Evolutionary conservation across 805 yeast species (phyloP), one percentile per base, ranked within the genome.

Genomic region (Debaryomyces hansenii): DNA sequence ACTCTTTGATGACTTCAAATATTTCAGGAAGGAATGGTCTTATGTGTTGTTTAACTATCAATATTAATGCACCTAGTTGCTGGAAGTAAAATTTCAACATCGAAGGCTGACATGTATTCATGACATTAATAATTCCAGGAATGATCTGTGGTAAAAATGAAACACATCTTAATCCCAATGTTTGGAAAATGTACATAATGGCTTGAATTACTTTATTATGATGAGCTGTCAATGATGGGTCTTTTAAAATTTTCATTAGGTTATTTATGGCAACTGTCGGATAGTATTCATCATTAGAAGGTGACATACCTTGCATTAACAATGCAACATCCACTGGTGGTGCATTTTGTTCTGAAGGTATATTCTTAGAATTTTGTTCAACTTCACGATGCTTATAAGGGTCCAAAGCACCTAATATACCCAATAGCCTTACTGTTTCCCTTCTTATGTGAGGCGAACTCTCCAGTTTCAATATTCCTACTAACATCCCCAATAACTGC

Each of bases 131-230:
- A 51, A 94, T 83, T 0, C 96, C 96, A 1, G 96, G 96, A 27
- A 94, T 83, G 10, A 92, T 88, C 47, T 89, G 89, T 24, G 87
- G 87, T 46, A 95, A 68, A 62, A 89, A 92, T n/a, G 91, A 83
- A 12, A 91, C 94, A 64, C 97, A 91, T 46, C 92, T 82, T 47
- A 87, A 72, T 0, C 97, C 96, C 50, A 94, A 72, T 1, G 95
- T 85, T 63, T 87, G 90, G 73, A 91, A 91, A 39, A 94, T 91
- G 55, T 86, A 84, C 80, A 90, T 86, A 37, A 94, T 85, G 0
- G 98, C 95, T 57, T 91, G 97, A n/a, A 91, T 88, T 21, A 90
- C 96, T 15, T 89, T 85, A 2, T 91, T 87, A 61, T 94, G 98
- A 60, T 91, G 96, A 0, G 87, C 74, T 8, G 89, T 84, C 46